A percentile compares a stretch with the other conserved stretches of the same genome.
Conservation (phyloP, 352 stramenopile species). For the Globisporangium okanoganense region DNA sequence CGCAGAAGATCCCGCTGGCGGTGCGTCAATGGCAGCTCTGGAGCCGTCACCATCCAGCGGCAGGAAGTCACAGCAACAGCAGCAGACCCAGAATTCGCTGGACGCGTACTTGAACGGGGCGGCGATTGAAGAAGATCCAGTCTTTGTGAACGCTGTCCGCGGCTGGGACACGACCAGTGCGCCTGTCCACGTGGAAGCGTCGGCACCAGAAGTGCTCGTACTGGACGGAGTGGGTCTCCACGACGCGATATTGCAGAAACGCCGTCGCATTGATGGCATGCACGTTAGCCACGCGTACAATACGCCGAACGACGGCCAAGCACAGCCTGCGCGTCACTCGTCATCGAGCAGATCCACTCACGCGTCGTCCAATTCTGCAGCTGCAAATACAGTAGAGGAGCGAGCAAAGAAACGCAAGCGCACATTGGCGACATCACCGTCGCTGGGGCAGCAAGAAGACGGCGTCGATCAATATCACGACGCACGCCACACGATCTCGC, state of each 20-base stretch:
- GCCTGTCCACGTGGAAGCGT: background rate
- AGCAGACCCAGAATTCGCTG: conserved; percentile 19
- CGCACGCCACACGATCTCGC: conserved; percentile 7
- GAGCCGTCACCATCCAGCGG: background rate
- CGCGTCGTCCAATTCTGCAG: background rate
- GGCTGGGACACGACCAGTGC: conserved; percentile 21
- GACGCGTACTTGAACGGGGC: conserved; percentile 25
- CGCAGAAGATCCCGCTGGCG: background rate
- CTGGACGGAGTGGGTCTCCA: conserved; percentile 9
- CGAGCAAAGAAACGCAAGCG: conserved; percentile 12
- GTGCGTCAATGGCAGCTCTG: background rate
- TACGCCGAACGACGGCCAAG: background rate
- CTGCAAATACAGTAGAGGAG: background rate
- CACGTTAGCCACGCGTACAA: background rate
- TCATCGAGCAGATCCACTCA: background rate
- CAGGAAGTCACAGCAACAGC: background rate
- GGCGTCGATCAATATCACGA: background rate
- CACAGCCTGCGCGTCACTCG: background rate
- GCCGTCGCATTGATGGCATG: background rate
- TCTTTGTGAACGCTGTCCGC: conserved; percentile 34
- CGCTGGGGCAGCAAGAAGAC: background rate
- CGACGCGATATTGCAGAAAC: conserved; percentile 11
- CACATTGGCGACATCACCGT: background rate
- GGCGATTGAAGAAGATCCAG: conserved; percentile 17
- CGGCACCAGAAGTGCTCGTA: background rate